Base-by-base conservation (phyloP, 2,329 filamentous ascomycete species). In the Penicillium glabrum region DNA sequence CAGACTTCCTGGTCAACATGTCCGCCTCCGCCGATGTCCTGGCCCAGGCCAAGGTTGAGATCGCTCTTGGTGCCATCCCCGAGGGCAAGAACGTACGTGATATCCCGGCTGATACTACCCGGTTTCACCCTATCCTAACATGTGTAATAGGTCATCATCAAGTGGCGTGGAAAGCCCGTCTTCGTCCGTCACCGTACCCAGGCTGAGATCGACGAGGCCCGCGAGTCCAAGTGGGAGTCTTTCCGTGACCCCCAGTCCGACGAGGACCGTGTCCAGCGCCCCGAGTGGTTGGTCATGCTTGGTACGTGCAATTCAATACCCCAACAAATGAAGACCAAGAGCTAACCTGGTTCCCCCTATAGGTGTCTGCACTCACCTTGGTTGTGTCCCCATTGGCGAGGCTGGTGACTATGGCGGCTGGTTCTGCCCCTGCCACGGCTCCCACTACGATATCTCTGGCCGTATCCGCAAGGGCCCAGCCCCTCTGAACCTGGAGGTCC, bases 391-490 rank as follows among this genome's bases (percentile, higher is more conserved):
- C 75, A 99, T 99, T 72, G 95, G 96, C 73, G 95, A 99, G 84
- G 91, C 95, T 65, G 95, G 95, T 78, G 96, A 99, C 80, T 99
- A 83, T 73, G 95, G 95, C 77, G 95, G 95, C 75, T 99, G 95
- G 95, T 99, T 99, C 89, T 99, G 95, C 85, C 95, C 95, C 66
- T 99, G 95, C 90, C 95, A 99, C 86, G 95, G 95, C 79, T 97
- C 93, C 69, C 95, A 99, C 85, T 99, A 99, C 87, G 95, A 99
- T 78, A 98, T 99, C 79, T 98, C 93, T 64, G 95, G 95, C 78
- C 92, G 95, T 80, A 91, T 96, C 86, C 89, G 95, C 83, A 97
- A 91, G 86, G 95, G 95, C 67, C 95, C 95, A 63, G 95, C 95
- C 61, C 95, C 95, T 66, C 86, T 99, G 73, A 99, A 99, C 85